Evolutionary conservation across 139 green algal genomes (phyloP).

Genomic region (Gonium pectorale): DNA sequence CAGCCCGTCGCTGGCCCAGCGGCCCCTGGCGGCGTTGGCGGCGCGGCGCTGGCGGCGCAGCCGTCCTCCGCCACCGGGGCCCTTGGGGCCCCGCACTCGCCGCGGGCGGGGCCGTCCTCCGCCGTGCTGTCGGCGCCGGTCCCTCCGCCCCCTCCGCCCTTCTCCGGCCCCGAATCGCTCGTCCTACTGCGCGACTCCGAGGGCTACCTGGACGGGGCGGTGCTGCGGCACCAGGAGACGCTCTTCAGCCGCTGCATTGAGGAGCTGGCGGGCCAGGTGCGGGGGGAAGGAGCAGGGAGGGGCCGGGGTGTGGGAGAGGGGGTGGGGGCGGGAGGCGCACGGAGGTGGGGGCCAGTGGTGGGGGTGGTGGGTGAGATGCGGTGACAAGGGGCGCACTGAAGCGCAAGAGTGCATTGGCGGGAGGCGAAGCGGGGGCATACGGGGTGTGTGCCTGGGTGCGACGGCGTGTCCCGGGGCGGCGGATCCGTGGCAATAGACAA

Average conservation of each 20-base stretch:
- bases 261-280: slow-evolving; percentile 45
- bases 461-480: too few species aligned
- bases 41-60: too few species aligned
- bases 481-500: too few species aligned
- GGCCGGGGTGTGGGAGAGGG: background rate
- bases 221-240: slow-evolving; percentile 54
- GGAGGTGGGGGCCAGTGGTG: background rate
- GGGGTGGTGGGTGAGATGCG: background rate
- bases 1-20: too few species aligned
- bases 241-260: slow-evolving; percentile 47
- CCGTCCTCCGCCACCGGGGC: too few species aligned
- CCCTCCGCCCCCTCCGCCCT: background rate
- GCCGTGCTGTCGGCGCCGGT: too few species aligned
- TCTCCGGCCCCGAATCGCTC: slow-evolving; percentile 12
- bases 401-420: too few species aligned
- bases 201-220: slow-evolving; percentile 43
- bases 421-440: too few species aligned
- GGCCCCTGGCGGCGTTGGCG: too few species aligned
- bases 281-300: background rate
- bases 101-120: too few species aligned
- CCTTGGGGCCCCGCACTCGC: too few species aligned
- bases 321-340: background rate
- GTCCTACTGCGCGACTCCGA: slow-evolving; percentile 37
- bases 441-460: too few species aligned
- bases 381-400: background rate